Base-by-base conservation (phyloP, 345 rosid species). In the Arabis hirsuta region DNA sequence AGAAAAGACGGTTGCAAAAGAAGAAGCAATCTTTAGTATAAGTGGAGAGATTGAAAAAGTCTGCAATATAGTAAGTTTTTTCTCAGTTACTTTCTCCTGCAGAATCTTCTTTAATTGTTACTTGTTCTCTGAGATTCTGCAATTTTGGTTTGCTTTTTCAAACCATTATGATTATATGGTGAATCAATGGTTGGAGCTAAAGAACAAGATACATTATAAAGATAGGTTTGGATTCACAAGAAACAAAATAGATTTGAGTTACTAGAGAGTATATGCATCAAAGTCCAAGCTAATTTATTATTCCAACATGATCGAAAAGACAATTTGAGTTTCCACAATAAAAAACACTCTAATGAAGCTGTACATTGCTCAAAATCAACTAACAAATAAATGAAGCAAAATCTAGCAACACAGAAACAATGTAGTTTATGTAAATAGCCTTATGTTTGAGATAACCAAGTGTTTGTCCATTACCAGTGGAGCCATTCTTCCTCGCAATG, bases 311-410 rank as follows among this genome's bases (percentile, higher is more conserved):
- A 50, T 12, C 19, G 16, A 27, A 39, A 41, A 27, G 31, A 38
- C 60, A 41, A 69, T 4, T 27, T 3, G 68, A 42, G 42, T 69
- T 46, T 69, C 62, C 53, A 68, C 53, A 5, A 50, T 48, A 4
- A 34, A 62, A 65, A 52, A 73, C 39, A 42, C 39, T 22, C 34
- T 44, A 55, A 68, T 42, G 62, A 69, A 69, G 70, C 68, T 69
- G 74, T 76, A 76, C 79, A 69, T 27, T 29, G 45, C 70, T 55
- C 71, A 76, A 76, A 76, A 54, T 76, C 74, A 54, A 69, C 62
- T 45, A 69, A 76, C 65, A 54, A 68, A 69, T 38, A 54, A 76
- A 76, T 68, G 79, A 76, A 55, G 52, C 26, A 61, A 43, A 61
- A 69, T 74, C 73, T 74, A 67, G 62, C 44, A 75, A 45, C 69